A percentile compares a stretch with the other conserved stretches of the same genome.
phyloP scores from a whole-genome alignment of 2,329 filamentous ascomycete species.

The Tolypocladium inflatum region DNA sequence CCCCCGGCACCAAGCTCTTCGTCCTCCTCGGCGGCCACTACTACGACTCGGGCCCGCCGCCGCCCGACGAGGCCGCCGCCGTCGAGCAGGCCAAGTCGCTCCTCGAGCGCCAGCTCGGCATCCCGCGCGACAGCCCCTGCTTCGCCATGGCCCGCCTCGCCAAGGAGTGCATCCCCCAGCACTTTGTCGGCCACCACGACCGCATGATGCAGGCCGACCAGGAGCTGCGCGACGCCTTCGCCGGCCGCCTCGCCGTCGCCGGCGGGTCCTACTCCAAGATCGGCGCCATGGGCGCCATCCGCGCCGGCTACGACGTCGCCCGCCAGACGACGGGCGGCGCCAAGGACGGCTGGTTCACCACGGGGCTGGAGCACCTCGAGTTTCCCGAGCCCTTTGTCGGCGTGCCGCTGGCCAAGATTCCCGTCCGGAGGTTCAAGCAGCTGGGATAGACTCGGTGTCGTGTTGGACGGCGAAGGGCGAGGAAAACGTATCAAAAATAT shows the following conservation, averaged over 20 bases:
- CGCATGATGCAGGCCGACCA: slow-evolving; percentile 49
- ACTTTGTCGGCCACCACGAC: slow-evolving; percentile 65
- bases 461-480: neutral
- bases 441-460: neutral
- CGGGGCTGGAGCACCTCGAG: slow-evolving; percentile 19
- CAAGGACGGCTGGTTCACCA: slow-evolving; percentile 12
- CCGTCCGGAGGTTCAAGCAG: slow-evolving; percentile 13
- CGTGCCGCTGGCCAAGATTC: slow-evolving; percentile 14
- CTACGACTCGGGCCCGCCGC: slow-evolving; percentile 44
- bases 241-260: slow-evolving; percentile 54
- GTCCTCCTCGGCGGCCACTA: slow-evolving; percentile 93
- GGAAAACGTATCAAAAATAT: neutral
- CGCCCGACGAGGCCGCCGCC: slow-evolving; percentile 56
- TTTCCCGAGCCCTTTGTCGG: slow-evolving; percentile 12
- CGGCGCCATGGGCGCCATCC: slow-evolving; percentile 41
- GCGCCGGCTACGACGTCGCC: slow-evolving; percentile 28
- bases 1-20: slow-evolving; percentile 73
- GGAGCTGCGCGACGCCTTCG: slow-evolving; percentile 46
- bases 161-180: slow-evolving; percentile 80
- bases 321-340: slow-evolving; percentile 7
- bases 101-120: slow-evolving; percentile 64
- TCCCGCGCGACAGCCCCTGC: slow-evolving; percentile 48
- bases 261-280: slow-evolving; percentile 44
- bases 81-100: slow-evolving; percentile 60
- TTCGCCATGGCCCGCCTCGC: slow-evolving; percentile 50